Evolutionary conservation across 2,329 filamentous ascomycete genomes (phyloP), one percentile per base, ranked within the genome.

Genomic region (Cytospora piceae): DNA sequence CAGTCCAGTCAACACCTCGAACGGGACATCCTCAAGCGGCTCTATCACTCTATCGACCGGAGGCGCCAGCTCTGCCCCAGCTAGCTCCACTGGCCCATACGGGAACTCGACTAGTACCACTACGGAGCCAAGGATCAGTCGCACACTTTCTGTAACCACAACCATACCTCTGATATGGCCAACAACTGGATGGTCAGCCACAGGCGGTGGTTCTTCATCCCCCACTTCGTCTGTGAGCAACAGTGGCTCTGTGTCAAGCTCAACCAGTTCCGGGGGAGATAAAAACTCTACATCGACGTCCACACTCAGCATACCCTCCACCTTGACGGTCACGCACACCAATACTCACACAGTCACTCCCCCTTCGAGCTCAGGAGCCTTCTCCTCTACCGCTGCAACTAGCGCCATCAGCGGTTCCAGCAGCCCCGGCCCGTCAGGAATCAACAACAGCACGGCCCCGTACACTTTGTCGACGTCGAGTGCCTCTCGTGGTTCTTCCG

Each of bases 161-260:
- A 57, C 52, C 6, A 52, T 42, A 15, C 61, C 61, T n/a, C 53
- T 67, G 61, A 61, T 49, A 17, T 64, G 65, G 65, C 53, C 53
- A 34, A 67, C 65, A 4, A 58, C 22, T 20, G 57, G 42, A 4
- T 65, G 61, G 65, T 64, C 65, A 39, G 62, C 61, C 27, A 63
- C 51, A 8, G 65, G 39, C n/a, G 56, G 56, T 34, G 61, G 61
- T 1, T 11, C 46, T 11, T 67, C 65, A 20, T 46, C 61, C 3
- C 46, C 32, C 39, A 58, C 39, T 11, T 55, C 37, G 24, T 17
- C 51, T 5, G 56, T 22, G 32, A 29, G 37, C 57, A 56, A 55
- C 3, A 61, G n/a, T 34, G 31, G n/a, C 14, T 55, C 57, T 27
- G 34, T n/a, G 24, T 57, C 34, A n/a, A 37, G 11, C 53, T 27